These are phyloP conservation scores for Melampsora larici-populina DNA, from an alignment of 1,284 basidiomycete genomes.

Conservation along the genomic window DNA sequence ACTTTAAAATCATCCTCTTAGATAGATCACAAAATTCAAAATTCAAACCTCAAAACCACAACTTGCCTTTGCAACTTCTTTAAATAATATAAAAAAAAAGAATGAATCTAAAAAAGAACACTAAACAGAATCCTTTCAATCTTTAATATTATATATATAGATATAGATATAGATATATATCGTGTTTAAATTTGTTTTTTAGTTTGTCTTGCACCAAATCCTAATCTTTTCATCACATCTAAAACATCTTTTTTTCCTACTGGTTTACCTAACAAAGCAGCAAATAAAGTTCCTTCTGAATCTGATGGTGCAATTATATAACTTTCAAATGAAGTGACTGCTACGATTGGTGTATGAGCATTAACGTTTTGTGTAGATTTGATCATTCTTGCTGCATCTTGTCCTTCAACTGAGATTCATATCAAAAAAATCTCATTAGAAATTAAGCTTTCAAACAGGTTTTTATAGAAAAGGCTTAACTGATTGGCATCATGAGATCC, in stretches of 20 bases:
- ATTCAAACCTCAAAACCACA: too few species aligned
- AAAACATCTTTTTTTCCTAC: slow-evolving; percentile 79
- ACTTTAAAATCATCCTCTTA: too few species aligned
- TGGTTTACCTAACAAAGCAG: slow-evolving; percentile 71
- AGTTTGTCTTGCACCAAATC: slow-evolving; percentile 59
- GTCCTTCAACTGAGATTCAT: slow-evolving; percentile 69
- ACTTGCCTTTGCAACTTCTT: too few species aligned
- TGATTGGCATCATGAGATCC: slow-evolving; percentile 55
- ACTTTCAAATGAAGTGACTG: slow-evolving; percentile 59
- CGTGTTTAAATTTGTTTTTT: background rate
- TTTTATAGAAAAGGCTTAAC: slow-evolving; percentile 60
- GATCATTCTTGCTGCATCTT: slow-evolving; percentile 86
- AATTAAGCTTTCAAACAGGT: slow-evolving; percentile 54
- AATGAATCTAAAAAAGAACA: too few species aligned
- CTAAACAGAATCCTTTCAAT: too few species aligned
- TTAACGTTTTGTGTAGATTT: slow-evolving; percentile 92
- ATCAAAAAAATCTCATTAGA: background rate
- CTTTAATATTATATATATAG: too few species aligned
- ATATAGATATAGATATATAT: too few species aligned
- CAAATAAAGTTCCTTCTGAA: slow-evolving; percentile 67
- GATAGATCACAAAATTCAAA: too few species aligned
- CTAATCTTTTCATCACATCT: slow-evolving; percentile 72
- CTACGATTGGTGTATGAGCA: slow-evolving; percentile 80
- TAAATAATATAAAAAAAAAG: too few species aligned
- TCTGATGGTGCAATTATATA: too few species aligned